A percentile compares a stretch with the other conserved stretches of the same genome.
Evolutionary conservation across 495 filamentous ascomycete genomes (phyloP).

Genomic region (Podospora australis): DNA sequence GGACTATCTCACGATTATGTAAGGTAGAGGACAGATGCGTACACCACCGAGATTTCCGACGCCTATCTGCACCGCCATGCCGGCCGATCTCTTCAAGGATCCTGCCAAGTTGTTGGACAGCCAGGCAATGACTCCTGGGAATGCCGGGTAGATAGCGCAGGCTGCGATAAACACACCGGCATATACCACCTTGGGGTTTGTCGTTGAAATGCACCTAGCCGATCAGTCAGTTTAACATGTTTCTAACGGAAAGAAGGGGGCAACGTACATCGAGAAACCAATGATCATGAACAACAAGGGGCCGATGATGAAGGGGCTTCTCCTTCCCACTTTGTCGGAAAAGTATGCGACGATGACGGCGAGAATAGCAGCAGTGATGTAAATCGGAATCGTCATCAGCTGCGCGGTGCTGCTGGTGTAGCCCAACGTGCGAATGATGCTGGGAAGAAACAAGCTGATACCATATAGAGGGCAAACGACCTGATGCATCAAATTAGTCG

Average conservation of each 20-base stretch:
- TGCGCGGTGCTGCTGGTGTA: slow-evolving; percentile 60
- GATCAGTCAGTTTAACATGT: background rate
- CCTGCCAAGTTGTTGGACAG: slow-evolving; percentile 65
- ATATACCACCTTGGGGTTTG: slow-evolving; percentile 60
- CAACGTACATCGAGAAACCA: slow-evolving; percentile 58
- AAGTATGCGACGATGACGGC: slow-evolving; percentile 52
- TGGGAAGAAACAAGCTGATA: slow-evolving; percentile 67
- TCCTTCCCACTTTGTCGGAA: slow-evolving; percentile 54
- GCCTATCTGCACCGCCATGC: slow-evolving; percentile 71
- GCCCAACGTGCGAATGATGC: slow-evolving; percentile 49
- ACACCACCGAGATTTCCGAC: slow-evolving; percentile 63
- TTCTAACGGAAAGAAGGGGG: background rate
- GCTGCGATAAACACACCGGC: slow-evolving; percentile 68
- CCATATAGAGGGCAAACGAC: slow-evolving; percentile 65
- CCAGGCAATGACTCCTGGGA: slow-evolving; percentile 68
- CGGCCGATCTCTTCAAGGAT: slow-evolving; percentile 62
- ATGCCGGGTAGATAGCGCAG: slow-evolving; percentile 54
- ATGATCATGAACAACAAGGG: slow-evolving; percentile 54
- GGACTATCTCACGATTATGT: background rate
- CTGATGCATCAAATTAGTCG: too few relatives aligned
- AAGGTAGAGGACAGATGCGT: slow-evolving; percentile 8
- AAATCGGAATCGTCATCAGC: slow-evolving; percentile 67
- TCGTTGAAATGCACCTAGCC: slow-evolving; percentile 15
- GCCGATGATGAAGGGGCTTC: slow-evolving; percentile 58
- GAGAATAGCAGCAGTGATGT: slow-evolving; percentile 57